Evolutionary conservation across 352 stramenopile genomes (phyloP).

Genomic region (Halophytophthora batemanensis): DNA sequence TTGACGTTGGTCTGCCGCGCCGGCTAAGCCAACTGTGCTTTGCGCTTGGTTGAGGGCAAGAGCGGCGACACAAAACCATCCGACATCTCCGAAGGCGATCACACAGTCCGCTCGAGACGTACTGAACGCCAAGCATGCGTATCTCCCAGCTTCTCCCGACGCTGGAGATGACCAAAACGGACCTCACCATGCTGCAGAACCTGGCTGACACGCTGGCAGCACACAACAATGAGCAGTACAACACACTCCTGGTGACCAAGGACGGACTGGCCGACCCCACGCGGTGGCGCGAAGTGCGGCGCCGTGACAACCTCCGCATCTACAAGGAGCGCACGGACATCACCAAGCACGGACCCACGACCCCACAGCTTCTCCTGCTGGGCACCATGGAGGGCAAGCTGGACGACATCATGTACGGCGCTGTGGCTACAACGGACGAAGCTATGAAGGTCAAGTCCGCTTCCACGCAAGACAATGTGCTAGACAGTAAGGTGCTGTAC

Average conservation of each 20-base stretch:
- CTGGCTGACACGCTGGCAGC: slow-evolving; percentile 17
- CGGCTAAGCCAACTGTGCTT: no score
- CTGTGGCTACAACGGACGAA: slow-evolving; percentile 15
- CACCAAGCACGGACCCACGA: slow-evolving; percentile 7
- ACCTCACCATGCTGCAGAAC: slow-evolving; percentile 20
- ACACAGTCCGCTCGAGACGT: background rate
- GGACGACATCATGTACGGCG: slow-evolving; percentile 27
- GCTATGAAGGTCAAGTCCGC: slow-evolving; percentile 19
- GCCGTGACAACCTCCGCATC: slow-evolving; percentile 14
- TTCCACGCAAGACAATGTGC: slow-evolving; percentile 13
- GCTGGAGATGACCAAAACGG: slow-evolving; percentile 11
- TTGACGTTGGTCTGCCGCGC: no score
- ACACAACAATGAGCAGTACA: slow-evolving; percentile 23
- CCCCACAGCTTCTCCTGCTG: slow-evolving; percentile 17
- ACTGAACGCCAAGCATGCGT: slow-evolving; percentile 10
- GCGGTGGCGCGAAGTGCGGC: slow-evolving; percentile 24
- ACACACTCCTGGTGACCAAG: slow-evolving; percentile 22
- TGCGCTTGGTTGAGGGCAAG: slow-evolving; percentile 1
- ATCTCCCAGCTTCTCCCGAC: slow-evolving; percentile 11
- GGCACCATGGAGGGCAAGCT: slow-evolving; percentile 19
- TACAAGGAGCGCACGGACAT: slow-evolving; percentile 18
- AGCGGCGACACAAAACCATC: no score
- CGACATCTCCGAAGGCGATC: no score
- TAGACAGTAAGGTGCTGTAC: slow-evolving; percentile 22
- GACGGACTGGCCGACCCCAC: slow-evolving; percentile 14